Conservation (phyloP, 2,329 filamentous ascomycete genomes). For the Nemania diffusa region DNA sequence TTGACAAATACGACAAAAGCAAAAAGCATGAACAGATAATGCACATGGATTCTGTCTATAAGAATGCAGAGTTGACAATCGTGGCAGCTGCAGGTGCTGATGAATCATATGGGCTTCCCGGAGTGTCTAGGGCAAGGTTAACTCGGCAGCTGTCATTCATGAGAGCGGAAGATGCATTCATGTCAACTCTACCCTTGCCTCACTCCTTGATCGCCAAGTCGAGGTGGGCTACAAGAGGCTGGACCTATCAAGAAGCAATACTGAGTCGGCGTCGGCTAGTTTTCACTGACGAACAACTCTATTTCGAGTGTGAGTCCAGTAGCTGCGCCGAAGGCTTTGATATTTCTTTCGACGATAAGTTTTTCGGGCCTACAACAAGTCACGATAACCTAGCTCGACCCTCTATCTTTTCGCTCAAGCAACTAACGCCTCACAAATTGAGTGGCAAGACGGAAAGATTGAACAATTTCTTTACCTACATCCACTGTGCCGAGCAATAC, state of each 20-base stretch:
- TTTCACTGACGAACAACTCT: slow-evolving; percentile 46
- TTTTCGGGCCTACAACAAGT: not conserved
- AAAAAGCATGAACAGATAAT: slow-evolving; percentile 33
- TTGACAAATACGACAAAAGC: slow-evolving; percentile 17
- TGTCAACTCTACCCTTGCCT: slow-evolving; percentile 25
- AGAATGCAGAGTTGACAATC: slow-evolving; percentile 31
- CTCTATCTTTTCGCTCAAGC: slow-evolving; percentile 20
- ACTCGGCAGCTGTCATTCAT: slow-evolving; percentile 3
- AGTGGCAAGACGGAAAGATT: not conserved
- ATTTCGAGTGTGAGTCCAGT: slow-evolving; percentile 34
- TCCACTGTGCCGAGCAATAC: slow-evolving; percentile 34
- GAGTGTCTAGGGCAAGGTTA: slow-evolving; percentile 7
- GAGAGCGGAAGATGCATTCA: slow-evolving; percentile 14
- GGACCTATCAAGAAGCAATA: slow-evolving; percentile 52
- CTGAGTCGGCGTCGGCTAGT: slow-evolving; percentile 46
- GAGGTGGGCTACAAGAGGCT: slow-evolving; percentile 42
- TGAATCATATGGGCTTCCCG: slow-evolving; percentile 31
- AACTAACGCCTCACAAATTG: not conserved
- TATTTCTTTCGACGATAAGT: not conserved
- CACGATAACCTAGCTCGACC: slow-evolving; percentile 4
- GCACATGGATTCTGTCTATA: slow-evolving; percentile 35
- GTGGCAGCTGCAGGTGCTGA: slow-evolving; percentile 26
- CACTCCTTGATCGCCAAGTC: slow-evolving; percentile 26
- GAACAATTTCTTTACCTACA: slow-evolving; percentile 24
- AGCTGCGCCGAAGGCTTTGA: slow-evolving; percentile 27